Conservation (phyloP, 2,329 filamentous ascomycete genomes). For the Ascochyta viciae-villosae region DNA sequence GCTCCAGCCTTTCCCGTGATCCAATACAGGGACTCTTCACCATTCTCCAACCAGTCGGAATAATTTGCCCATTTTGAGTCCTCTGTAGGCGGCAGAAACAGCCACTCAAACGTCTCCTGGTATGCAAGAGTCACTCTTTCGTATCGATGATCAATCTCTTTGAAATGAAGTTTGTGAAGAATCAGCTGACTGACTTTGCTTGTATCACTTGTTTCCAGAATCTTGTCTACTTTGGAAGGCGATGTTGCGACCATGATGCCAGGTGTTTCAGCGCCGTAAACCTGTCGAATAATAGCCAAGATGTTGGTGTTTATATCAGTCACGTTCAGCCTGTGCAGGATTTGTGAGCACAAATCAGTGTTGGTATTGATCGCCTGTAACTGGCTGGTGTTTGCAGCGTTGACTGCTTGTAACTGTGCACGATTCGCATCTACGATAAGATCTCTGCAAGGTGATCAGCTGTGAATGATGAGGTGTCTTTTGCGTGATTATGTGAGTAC, state of each 20-base stretch:
- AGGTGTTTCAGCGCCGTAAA: background rate
- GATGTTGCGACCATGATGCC: background rate
- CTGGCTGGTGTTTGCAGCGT: no score
- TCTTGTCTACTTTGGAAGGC: background rate
- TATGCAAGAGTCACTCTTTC: conserved; percentile 15
- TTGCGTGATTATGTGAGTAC: background rate
- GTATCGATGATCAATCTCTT: conserved; percentile 7
- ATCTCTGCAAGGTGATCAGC: no score
- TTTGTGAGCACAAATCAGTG: background rate
- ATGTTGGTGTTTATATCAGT: background rate
- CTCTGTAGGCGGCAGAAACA: background rate
- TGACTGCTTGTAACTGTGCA: no score
- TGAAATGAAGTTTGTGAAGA: background rate
- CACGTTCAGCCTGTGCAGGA: background rate
- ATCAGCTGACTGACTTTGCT: background rate
- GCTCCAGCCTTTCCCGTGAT: conserved; percentile 56
- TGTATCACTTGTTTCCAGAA: background rate
- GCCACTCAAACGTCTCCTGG: conserved; percentile 17
- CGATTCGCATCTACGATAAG: no score
- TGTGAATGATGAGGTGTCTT: no score
- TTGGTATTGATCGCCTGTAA: no score
- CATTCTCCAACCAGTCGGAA: conserved; percentile 8
- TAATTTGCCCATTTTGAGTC: conserved; percentile 16
- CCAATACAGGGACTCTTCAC: conserved; percentile 27
- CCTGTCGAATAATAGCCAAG: background rate